Conservation (phyloP, 2,329 filamentous ascomycete species). For the Bipolaris cookei region DNA sequence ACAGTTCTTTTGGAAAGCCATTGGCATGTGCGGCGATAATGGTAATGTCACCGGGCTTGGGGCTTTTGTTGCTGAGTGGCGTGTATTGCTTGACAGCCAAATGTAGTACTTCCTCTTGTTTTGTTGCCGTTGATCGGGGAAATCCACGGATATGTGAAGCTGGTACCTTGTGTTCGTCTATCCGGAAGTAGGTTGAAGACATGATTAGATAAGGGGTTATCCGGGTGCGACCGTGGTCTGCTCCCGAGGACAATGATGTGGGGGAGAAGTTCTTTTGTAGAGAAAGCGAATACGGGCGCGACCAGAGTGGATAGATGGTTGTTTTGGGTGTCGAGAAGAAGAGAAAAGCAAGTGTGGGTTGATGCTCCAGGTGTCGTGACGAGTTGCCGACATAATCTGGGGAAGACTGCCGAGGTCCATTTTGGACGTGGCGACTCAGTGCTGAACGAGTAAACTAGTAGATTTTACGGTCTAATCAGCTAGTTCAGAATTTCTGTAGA, state of each 20-base stretch:
- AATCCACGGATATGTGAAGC: conserved; percentile 82
- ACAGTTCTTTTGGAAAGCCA: conserved; percentile 93
- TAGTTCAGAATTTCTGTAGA: background rate
- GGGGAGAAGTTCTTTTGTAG: background rate
- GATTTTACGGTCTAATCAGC: background rate
- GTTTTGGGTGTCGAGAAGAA: background rate
- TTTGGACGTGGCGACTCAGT: background rate
- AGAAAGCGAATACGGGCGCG: background rate
- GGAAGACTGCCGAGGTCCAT: conserved; percentile 34
- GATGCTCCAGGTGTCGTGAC: conserved; percentile 15
- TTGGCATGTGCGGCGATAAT: conserved; percentile 89
- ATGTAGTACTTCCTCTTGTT: conserved; percentile 75
- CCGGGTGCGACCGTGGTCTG: conserved; percentile 1
- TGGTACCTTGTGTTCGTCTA: conserved; percentile 73
- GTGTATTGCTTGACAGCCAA: conserved; percentile 88
- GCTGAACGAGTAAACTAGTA: background rate
- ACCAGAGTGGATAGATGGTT: background rate
- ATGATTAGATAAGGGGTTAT: conserved; percentile 34
- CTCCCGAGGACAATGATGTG: background rate
- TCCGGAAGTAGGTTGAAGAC: conserved; percentile 60
- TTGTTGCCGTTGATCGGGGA: conserved; percentile 70
- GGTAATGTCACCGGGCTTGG: conserved; percentile 78
- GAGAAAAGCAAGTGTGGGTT: background rate
- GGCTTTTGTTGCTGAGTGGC: conserved; percentile 71
- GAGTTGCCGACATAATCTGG: conserved; percentile 32